These are phyloP conservation scores for Fusarium lyarnte DNA, from an alignment of 2,329 filamentous ascomycete species.

Conservation along the genomic window DNA sequence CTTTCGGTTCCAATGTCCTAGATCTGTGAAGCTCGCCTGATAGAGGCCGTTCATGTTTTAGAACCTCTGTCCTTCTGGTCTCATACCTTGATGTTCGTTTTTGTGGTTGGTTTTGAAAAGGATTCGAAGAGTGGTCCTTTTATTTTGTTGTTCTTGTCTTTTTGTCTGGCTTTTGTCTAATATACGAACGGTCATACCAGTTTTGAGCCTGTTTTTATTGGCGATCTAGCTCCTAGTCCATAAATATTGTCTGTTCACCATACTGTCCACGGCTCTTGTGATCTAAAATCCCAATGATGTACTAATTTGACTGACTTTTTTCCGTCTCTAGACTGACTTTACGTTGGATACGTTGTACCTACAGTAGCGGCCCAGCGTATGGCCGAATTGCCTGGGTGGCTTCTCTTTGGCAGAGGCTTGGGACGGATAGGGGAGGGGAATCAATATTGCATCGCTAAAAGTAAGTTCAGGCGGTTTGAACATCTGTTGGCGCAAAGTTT, in stretches of 20 bases:
- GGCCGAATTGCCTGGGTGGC: rapidly evolving
- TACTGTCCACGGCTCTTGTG: background rate
- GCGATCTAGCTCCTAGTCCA: background rate
- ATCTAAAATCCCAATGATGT: no score
- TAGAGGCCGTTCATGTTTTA: no score
- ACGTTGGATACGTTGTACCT: background rate
- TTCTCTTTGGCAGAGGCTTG: background rate
- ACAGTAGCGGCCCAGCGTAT: background rate
- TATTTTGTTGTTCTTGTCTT: background rate
- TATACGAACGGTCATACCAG: background rate
- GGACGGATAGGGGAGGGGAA: background rate
- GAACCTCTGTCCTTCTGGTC: no score
- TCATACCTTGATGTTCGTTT: no score
- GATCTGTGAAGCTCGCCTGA: no score
- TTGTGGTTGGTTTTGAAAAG: background rate
- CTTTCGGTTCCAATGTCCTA: no score
- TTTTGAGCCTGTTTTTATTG: background rate
- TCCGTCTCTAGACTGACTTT: background rate
- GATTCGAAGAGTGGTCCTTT: no score
- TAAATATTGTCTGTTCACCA: background rate
- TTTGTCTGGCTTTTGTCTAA: background rate
- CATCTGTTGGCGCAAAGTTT: background rate
- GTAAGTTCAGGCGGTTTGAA: background rate
- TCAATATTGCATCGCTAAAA: background rate
- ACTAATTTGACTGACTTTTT: background rate